phyloP scores from a whole-genome alignment of 768 basidiomycete species.

The Mycena metata region DNA sequence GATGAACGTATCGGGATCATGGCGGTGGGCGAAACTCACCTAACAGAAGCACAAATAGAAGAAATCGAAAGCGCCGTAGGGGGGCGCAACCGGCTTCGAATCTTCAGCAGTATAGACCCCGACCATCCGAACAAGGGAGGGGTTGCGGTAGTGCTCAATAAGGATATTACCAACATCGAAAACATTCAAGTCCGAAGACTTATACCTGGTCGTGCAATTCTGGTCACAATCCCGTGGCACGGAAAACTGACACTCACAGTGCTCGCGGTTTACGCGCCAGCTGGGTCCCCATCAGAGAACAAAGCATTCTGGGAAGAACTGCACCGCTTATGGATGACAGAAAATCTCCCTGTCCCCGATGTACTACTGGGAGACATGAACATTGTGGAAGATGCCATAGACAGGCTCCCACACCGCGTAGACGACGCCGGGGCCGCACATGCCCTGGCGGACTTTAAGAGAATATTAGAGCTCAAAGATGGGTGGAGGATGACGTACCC shows the following conservation, averaged over 20 bases:
- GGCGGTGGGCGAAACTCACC: constrained; percentile 35
- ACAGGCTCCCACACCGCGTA: constrained; percentile 20
- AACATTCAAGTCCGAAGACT: neutral
- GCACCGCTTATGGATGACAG: neutral
- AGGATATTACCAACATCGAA: constrained; percentile 25
- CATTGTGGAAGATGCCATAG: neutral
- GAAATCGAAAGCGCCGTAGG: constrained; percentile 11
- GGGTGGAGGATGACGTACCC: constrained; percentile 26
- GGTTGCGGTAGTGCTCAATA: constrained; percentile 38
- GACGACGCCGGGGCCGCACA: neutral
- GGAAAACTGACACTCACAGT: neutral
- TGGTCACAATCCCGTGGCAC: constrained; percentile 28
- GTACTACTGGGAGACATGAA: constrained; percentile 21
- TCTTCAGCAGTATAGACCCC: constrained; percentile 21
- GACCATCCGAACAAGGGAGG: constrained; percentile 20
- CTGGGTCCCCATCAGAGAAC: neutral
- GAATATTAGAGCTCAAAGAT: neutral
- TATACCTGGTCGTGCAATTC: constrained; percentile 21
- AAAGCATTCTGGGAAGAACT: constrained; percentile 35
- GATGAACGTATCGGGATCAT: constrained; percentile 32
- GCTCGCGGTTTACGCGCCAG: constrained; percentile 41
- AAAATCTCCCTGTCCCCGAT: constrained; percentile 27
- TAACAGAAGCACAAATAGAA: constrained; percentile 15
- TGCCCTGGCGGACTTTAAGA: constrained; percentile 10
- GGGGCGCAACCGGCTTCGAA: too few species aligned